Conservation (phyloP, 176 grass and related monocot genomes). For the Typha latifolia region DNA sequence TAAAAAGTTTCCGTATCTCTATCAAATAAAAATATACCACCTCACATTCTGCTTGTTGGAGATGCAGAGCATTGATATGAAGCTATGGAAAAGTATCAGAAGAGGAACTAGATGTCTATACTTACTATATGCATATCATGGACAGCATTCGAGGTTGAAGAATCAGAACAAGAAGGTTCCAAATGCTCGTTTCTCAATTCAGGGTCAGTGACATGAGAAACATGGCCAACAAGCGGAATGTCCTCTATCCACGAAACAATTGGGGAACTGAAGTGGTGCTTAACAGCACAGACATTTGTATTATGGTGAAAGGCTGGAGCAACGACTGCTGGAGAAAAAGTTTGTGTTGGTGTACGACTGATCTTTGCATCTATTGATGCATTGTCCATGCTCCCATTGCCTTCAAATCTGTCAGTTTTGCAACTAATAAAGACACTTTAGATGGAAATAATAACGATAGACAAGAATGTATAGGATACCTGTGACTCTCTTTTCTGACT, state of each 20-base stretch:
- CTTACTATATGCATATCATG: slow-evolving; percentile 83
- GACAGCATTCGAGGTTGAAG: slow-evolving; percentile 47
- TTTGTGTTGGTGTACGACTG: neutral
- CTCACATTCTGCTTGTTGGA: neutral
- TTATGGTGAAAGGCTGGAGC: neutral
- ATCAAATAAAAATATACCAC: neutral
- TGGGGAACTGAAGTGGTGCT: slow-evolving; percentile 59
- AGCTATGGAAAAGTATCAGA: neutral
- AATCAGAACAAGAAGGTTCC: slow-evolving; percentile 30
- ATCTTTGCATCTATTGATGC: neutral
- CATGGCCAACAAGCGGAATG: slow-evolving; percentile 31
- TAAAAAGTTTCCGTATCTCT: slow-evolving; percentile 2
- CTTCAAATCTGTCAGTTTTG: slow-evolving; percentile 3
- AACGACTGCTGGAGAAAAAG: neutral
- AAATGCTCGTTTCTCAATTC: slow-evolving; percentile 33
- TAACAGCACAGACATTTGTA: slow-evolving; percentile 32
- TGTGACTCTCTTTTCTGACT: slow-evolving; percentile 4
- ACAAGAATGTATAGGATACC: slow-evolving; percentile 2
- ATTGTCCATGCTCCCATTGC: neutral
- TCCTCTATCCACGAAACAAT: slow-evolving; percentile 90
- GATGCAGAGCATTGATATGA: neutral
- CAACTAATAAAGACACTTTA: neutral
- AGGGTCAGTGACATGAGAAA: slow-evolving; percentile 38
- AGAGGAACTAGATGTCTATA: neutral
- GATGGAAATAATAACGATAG: neutral